Evolutionary conservation across 345 rosid species (phyloP).

Genomic region (Abelmoschus esculentus): DNA sequence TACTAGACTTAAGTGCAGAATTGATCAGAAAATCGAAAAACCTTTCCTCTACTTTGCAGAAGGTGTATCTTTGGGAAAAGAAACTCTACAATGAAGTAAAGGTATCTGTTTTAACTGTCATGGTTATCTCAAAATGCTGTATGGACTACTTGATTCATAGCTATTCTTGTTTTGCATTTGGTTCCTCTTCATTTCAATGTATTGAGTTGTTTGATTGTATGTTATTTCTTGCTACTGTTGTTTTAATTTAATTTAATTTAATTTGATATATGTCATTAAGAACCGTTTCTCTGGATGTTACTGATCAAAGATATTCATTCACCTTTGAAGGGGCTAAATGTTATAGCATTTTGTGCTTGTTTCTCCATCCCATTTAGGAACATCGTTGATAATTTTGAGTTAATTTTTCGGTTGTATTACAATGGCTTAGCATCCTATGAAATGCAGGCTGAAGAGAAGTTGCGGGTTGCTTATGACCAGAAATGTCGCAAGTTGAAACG

Average conservation of each 20-base stretch:
- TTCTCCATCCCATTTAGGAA: not conserved
- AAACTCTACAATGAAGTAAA: not conserved
- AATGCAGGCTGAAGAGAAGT: not conserved
- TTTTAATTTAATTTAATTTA: too few species aligned
- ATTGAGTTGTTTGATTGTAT: too few species aligned
- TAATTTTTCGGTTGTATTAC: not conserved
- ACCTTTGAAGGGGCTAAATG: not conserved
- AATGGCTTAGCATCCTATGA: not conserved
- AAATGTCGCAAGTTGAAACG: not conserved
- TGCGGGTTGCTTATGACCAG: not conserved
- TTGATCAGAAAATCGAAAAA: not conserved
- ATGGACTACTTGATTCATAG: not conserved
- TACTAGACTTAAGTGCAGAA: not conserved
- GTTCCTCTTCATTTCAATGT: too few species aligned
- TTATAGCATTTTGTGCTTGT: not conserved
- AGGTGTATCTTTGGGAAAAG: not conserved
- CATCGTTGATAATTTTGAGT: not conserved
- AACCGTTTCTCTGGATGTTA: not conserved
- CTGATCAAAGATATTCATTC: not conserved
- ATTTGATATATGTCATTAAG: too few species aligned
- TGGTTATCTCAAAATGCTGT: not conserved
- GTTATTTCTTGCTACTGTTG: too few species aligned
- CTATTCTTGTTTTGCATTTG: too few species aligned
- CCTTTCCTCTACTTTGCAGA: not conserved
- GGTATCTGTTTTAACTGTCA: not conserved